phyloP scores from a whole-genome alignment of 192 early-diverging fungal species.

The Coemansia sp. region DNA sequence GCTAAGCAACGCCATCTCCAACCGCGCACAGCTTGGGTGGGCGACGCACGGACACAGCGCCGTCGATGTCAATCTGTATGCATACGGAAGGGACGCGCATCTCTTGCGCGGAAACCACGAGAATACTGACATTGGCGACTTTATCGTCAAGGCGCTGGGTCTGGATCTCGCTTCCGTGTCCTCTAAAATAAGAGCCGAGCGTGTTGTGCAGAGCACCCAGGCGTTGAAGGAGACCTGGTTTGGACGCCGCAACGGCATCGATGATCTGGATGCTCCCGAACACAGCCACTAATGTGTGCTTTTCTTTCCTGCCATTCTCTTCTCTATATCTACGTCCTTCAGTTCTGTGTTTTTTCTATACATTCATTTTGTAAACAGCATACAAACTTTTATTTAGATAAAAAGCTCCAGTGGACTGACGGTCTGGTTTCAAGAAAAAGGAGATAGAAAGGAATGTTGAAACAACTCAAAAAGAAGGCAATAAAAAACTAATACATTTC shows the following conservation, averaged over 20 bases:
- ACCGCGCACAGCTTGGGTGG: constrained; percentile 69
- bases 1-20: constrained; percentile 57
- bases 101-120: constrained; percentile 78
- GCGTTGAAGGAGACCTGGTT: constrained; percentile 39
- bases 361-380: background rate
- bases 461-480: too few species aligned
- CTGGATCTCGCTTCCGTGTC: constrained; percentile 67
- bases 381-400: too few species aligned
- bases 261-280: constrained; percentile 48
- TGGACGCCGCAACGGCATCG: constrained; percentile 29
- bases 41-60: constrained; percentile 91
- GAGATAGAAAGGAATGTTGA: too few species aligned
- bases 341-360: constrained; percentile 4
- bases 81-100: constrained; percentile 66
- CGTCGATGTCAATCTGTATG: constrained; percentile 94
- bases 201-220: constrained; percentile 31
- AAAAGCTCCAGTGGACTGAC: too few species aligned
- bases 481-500: background rate
- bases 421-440: too few species aligned
- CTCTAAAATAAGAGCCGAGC: constrained; percentile 53
- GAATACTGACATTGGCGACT: constrained; percentile 82
- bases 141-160: constrained; percentile 62
- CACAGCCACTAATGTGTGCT: constrained; percentile 13
- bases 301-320: too few species aligned
- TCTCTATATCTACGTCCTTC: background rate